A percentile compares a stretch with the other conserved stretches of the same genome.
Conservation (phyloP, 768 basidiomycete genomes). For the Termitomyces sp. region DNA sequence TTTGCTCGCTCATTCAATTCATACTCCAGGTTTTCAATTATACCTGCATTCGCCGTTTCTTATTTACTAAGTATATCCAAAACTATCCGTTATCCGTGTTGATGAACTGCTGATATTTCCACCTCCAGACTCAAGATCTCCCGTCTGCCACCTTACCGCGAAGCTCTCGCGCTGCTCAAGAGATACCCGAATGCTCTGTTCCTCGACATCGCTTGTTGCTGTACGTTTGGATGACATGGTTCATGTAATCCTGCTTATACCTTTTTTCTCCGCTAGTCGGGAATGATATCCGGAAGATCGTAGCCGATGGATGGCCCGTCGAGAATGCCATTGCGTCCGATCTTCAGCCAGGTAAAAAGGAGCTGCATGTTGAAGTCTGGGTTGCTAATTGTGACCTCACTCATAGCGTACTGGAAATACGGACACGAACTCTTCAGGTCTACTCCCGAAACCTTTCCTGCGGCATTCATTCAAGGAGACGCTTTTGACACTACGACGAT, state of each 20-base stretch:
- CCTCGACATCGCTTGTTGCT: constrained; percentile 26
- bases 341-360: constrained; percentile 18
- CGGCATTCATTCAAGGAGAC: constrained; percentile 54
- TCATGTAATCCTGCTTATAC: not conserved
- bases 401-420: constrained; percentile 58
- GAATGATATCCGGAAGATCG: constrained; percentile 23
- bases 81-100: not conserved
- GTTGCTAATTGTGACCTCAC: constrained; percentile 14
- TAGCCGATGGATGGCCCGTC: constrained; percentile 23
- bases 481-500: constrained; percentile 46
- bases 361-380: constrained; percentile 31
- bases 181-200: constrained; percentile 20
- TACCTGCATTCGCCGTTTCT: constrained; percentile 34
- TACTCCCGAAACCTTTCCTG: constrained; percentile 49
- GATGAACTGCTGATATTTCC: not conserved
- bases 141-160: constrained; percentile 18
- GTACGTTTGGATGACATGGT: constrained; percentile 13
- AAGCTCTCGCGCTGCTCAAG: constrained; percentile 15
- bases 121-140: constrained; percentile 20
- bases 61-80: constrained; percentile 27
- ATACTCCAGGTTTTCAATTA: constrained; percentile 30
- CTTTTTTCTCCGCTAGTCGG: constrained; percentile 16
- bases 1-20: not conserved
- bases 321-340: constrained; percentile 23
- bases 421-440: constrained; percentile 61